Conservation (phyloP, 2,329 filamentous ascomycete genomes). For the Aureobasidium pullulans region DNA sequence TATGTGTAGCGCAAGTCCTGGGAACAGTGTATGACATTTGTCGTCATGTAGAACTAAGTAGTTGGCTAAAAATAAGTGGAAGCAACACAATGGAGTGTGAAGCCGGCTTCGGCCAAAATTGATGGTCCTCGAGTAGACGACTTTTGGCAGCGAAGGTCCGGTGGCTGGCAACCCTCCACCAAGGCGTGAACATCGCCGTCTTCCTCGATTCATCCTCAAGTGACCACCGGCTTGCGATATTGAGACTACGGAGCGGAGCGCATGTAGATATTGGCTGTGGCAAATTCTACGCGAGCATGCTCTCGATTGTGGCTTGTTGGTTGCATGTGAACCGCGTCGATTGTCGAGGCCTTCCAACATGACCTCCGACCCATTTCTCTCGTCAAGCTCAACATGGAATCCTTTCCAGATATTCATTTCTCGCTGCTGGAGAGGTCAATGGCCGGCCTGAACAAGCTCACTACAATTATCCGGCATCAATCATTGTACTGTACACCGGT, state of each 20-base stretch:
- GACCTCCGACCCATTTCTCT: no score
- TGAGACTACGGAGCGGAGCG: not conserved
- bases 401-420: not conserved
- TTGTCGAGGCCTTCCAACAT: no score
- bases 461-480: not conserved
- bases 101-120: not conserved
- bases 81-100: not conserved
- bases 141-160: not conserved
- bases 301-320: no score
- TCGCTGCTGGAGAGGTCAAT: not conserved
- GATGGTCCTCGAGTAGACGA: not conserved
- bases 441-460: not conserved
- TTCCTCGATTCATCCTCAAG: not conserved
- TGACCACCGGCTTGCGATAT: not conserved
- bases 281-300: not conserved
- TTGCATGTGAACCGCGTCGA: no score
- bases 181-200: not conserved
- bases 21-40: not conserved
- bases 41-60: conserved; percentile 1
- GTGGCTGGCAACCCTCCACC: not conserved
- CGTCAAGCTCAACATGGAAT: no score
- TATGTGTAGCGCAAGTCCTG: not conserved
- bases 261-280: not conserved
- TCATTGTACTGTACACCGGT: not conserved
- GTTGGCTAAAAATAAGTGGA: not conserved